Evolutionary conservation across 331 rosid species (phyloP), one percentile per base, ranked within the genome.

Genomic region (Phaseolus coccineus): DNA sequence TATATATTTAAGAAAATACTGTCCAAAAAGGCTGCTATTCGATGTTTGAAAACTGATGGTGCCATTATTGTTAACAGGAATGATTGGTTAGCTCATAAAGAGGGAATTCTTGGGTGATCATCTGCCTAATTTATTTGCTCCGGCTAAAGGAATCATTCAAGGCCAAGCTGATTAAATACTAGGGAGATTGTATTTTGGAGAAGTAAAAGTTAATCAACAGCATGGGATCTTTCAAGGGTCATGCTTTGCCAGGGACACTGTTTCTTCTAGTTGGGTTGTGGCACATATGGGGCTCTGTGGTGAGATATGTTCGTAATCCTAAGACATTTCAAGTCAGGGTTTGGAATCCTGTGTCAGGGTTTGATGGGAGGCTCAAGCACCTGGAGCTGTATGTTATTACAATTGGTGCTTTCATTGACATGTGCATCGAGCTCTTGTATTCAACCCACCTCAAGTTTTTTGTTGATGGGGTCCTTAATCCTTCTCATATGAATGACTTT

Each of bases 181-280:
- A 78, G 71, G 63, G 44, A 61, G 40, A 61, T 25, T n/a, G 73
- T 63, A 75, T 44, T 65, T 37, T 48, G 64, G 87, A 80, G 73
- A 50, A 4, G 79, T 74, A 28, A 76, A 67, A 69, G 37, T 28
- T 59, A 48, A 55, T 31, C 67, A 69, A 19, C 72, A 48, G 15
- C 77, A 96, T 96, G 99, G 99, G 99, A 76, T 96, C 99, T 85
- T 96, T 96, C 85, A 81, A 85, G 80, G 99, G 99, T 69, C 99
- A 96, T 87, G 92, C 78, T 79, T 80, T 96, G 72, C 98, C 99
- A 0, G 99, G 99, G 80, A 93, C 98, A 11, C 82, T 93, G 76
- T 96, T 96, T 88, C 87, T 96, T 62, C 46, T 91, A 19, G 87
- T 96, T 75, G 99, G 99, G 65, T 35, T 87, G 3, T 96, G 99